phyloP scores from a whole-genome alignment of 1,284 basidiomycete genomes.

The Apiotrichum mycotoxinovorans region DNA sequence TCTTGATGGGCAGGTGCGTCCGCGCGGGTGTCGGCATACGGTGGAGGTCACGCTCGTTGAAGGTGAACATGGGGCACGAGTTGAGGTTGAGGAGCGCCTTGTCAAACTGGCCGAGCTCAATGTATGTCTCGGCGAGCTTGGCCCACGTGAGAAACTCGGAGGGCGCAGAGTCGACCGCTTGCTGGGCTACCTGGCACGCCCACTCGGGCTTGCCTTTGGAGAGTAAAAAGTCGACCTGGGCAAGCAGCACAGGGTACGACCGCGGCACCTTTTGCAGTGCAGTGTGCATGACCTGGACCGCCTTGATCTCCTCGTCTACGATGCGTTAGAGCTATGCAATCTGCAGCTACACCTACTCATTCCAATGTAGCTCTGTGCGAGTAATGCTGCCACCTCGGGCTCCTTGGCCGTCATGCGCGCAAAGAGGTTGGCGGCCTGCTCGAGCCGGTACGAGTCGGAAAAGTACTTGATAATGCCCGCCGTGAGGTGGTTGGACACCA shows the following conservation, averaged over 20 bases:
- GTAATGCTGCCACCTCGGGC: conserved; percentile 82
- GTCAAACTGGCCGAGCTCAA: conserved; percentile 83
- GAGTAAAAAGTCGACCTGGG: conserved; percentile 84
- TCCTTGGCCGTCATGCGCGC: conserved; percentile 82
- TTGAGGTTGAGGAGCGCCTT: conserved; percentile 87
- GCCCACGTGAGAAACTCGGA: conserved; percentile 99
- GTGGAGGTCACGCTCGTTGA: conserved; percentile 93
- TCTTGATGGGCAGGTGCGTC: conserved; percentile 81
- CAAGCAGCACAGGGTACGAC: conserved; percentile 89
- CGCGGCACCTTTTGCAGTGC: conserved; percentile 83
- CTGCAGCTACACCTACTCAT: conserved; percentile 72
- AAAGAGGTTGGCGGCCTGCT: conserved; percentile 89
- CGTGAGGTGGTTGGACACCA: conserved; percentile 95
- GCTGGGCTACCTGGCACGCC: conserved; percentile 86
- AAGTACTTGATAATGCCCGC: conserved; percentile 97
- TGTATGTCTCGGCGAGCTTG: conserved; percentile 91
- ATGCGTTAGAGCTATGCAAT: not conserved
- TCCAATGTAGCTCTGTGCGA: conserved; percentile 88
- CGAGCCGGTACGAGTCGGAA: conserved; percentile 80
- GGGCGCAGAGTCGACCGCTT: conserved; percentile 96
- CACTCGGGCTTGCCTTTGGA: conserved; percentile 79
- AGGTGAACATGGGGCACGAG: conserved; percentile 99
- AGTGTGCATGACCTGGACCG: conserved; percentile 84
- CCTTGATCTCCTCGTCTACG: conserved; percentile 94
- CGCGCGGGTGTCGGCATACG: conserved; percentile 76